These are phyloP conservation scores for Neofusicoccum kwambonambiense DNA, from an alignment of 2,329 filamentous ascomycete species.

Conservation along the genomic window DNA sequence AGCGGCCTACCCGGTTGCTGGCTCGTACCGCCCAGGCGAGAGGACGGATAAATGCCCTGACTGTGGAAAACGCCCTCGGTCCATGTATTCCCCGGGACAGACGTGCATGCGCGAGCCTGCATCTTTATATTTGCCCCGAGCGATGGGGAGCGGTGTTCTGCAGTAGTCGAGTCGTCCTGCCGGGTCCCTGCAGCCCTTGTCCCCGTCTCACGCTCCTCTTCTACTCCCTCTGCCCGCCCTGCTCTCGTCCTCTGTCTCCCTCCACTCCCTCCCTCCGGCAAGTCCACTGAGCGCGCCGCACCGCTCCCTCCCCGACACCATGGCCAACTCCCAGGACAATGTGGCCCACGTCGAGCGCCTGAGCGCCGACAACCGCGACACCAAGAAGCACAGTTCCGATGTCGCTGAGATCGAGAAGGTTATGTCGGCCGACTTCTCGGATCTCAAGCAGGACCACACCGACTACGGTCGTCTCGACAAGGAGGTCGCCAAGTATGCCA, in stretches of 20 bases:
- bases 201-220: background rate
- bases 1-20: background rate
- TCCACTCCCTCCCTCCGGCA: background rate
- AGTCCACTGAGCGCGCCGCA: background rate
- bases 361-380: constrained; percentile 1
- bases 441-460: constrained; percentile 51
- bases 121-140: constrained; percentile 8
- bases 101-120: background rate
- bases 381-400: constrained; percentile 34
- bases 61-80: background rate
- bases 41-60: constrained; percentile 3
- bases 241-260: background rate
- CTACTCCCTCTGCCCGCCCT: background rate
- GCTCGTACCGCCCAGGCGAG: background rate
- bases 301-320: background rate
- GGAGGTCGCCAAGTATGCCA: constrained; percentile 69
- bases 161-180: background rate
- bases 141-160: background rate
- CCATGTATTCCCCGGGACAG: background rate
- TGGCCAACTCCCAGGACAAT: constrained; percentile 1
- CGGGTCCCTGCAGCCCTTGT: background rate
- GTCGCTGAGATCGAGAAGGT: constrained; percentile 51
- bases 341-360: background rate
- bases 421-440: constrained; percentile 41
- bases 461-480: constrained; percentile 64